These are phyloP conservation scores for Suhomyces tanzawaensis DNA, from an alignment of 805 yeast species.

Conservation along the genomic window DNA sequence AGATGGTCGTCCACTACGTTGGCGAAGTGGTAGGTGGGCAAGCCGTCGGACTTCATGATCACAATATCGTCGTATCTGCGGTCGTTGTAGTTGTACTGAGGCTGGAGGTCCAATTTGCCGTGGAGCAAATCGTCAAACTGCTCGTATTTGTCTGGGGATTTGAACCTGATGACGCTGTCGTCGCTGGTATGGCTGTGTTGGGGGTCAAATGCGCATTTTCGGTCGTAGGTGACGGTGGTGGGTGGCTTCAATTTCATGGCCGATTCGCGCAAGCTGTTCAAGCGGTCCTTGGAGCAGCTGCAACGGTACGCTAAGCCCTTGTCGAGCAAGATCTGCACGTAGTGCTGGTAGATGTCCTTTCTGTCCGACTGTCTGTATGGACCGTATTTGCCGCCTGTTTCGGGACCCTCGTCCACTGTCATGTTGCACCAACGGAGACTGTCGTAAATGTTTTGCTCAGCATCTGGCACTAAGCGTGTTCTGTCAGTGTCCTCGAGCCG, in stretches of 20 bases:
- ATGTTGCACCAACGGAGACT: conserved; percentile 77
- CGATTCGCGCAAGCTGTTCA: conserved; percentile 63
- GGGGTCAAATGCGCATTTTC: conserved; percentile 57
- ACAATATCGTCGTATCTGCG: conserved; percentile 87
- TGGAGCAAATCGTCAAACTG: conserved; percentile 71
- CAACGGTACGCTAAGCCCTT: conserved; percentile 82
- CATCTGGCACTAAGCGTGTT: conserved; percentile 71
- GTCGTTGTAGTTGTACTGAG: conserved; percentile 70
- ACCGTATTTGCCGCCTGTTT: conserved; percentile 53
- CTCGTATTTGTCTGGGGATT: conserved; percentile 71
- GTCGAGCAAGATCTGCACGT: conserved; percentile 55
- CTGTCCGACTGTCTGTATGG: conserved; percentile 89
- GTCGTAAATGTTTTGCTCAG: conserved; percentile 76
- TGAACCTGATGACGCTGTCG: conserved; percentile 60
- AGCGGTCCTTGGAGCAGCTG: conserved; percentile 77
- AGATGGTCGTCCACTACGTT: conserved; percentile 92
- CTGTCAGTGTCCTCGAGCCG: conserved; percentile 94
- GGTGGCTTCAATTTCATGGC: conserved; percentile 81
- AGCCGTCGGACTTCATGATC: conserved; percentile 84
- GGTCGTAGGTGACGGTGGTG: conserved; percentile 86
- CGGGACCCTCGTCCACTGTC: conserved; percentile 79
- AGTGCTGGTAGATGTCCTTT: conserved; percentile 57
- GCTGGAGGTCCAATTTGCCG: conserved; percentile 73
- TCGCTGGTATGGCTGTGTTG: conserved; percentile 21
- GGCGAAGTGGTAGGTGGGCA: conserved; percentile 97